Percentiles rank a stretch among this genome's conserved stretches.
Evolutionary conservation across 768 basidiomycete species (phyloP).

Genomic region (Pulveroboletus sp.): DNA sequence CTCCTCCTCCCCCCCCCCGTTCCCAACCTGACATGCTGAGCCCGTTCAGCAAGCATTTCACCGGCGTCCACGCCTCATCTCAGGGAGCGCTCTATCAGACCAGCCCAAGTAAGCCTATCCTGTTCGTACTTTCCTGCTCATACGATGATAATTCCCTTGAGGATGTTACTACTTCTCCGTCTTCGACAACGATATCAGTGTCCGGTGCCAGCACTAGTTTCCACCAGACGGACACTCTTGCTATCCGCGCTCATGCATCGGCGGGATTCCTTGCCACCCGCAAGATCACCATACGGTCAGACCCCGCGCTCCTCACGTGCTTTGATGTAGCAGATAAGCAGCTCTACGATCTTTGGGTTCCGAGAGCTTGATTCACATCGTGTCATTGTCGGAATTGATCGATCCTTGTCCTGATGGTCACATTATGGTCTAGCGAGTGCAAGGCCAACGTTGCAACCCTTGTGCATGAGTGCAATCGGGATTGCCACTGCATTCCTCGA

Average conservation of each 20-base stretch:
- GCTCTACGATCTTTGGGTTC: constrained; percentile 74
- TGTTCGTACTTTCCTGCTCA: neutral
- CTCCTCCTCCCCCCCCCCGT: neutral
- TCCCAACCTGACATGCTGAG: neutral
- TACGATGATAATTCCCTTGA: neutral
- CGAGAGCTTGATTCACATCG: constrained; percentile 25
- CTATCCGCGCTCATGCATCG: constrained; percentile 16
- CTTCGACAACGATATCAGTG: constrained; percentile 32
- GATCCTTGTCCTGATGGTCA: neutral
- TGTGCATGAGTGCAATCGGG: neutral
- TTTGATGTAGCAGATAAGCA: constrained; percentile 76
- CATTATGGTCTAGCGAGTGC: neutral
- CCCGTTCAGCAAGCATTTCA: constrained; percentile 2
- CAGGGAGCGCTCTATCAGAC: constrained; percentile 11
- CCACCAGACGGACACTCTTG: constrained; percentile 15
- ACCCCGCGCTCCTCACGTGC: constrained; percentile 62
- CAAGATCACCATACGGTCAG: constrained; percentile 51
- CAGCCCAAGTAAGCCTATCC: constrained; percentile 12
- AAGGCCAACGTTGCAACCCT: neutral
- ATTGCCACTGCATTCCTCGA: too few species aligned
- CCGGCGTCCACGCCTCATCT: constrained; percentile 9
- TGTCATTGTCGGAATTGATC: neutral
- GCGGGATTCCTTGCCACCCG: constrained; percentile 27
- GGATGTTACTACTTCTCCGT: constrained; percentile 19
- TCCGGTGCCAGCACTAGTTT: constrained; percentile 20